These are phyloP conservation scores for Herpotrichia juniperi DNA, from an alignment of 2,329 filamentous ascomycete species.

Conservation along the genomic window DNA sequence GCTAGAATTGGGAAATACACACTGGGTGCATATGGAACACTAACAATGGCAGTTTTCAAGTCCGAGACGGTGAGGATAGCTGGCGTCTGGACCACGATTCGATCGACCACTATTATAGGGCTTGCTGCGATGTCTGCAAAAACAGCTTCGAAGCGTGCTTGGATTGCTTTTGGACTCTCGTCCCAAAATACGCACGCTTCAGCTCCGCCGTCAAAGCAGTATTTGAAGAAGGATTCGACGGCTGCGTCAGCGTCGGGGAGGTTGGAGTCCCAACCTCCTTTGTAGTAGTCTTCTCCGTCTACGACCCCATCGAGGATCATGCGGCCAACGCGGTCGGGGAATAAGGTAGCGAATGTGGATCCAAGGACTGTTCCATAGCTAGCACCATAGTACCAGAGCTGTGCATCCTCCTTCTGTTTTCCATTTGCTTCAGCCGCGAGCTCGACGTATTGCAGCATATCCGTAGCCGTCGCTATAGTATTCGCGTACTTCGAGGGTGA, in stretches of 20 bases:
- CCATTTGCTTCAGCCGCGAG: constrained; percentile 19
- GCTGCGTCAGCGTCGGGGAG: constrained; percentile 12
- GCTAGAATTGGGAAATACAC: constrained; percentile 9
- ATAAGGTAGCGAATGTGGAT: constrained; percentile 24
- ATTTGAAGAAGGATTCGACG: constrained; percentile 15
- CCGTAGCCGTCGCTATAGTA: constrained; percentile 36
- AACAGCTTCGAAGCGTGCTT: constrained; percentile 14
- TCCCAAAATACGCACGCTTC: constrained; percentile 17
- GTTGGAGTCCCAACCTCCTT: constrained; percentile 14
- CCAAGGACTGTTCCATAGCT: constrained; percentile 51
- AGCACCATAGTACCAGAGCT: constrained; percentile 48
- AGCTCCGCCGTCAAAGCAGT: constrained; percentile 11
- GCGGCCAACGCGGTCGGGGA: constrained; percentile 20
- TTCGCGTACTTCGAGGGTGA: constrained; percentile 18
- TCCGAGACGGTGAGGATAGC: constrained; percentile 11
- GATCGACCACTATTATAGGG: constrained; percentile 13
- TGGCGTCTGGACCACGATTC: constrained; percentile 2
- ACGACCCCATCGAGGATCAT: constrained; percentile 51
- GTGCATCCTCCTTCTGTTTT: constrained; percentile 29
- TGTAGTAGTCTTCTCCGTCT: constrained; percentile 54
- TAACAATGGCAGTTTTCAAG: constrained; percentile 4
- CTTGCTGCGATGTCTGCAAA: constrained; percentile 4
- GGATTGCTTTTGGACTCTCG: constrained; percentile 10
- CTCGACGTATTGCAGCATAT: constrained; percentile 38
- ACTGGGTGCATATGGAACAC: constrained; percentile 10